A percentile compares a stretch with the other conserved stretches of the same genome.
phyloP scores from a whole-genome alignment of 768 basidiomycete genomes.

The Mrakia gelida region DNA sequence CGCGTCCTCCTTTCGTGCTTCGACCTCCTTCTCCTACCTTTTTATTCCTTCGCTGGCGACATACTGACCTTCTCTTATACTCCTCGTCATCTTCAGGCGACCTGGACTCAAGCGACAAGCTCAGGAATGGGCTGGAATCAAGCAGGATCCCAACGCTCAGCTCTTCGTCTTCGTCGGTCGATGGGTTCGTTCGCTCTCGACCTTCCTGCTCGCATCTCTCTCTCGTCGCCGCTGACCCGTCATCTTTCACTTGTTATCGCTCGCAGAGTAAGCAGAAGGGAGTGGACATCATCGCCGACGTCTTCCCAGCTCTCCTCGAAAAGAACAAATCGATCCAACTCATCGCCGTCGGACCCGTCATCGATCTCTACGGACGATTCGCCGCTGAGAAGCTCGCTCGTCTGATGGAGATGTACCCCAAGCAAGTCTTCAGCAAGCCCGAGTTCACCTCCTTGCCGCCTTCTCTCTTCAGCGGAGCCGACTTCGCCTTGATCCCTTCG shows the following conservation, averaged over 20 bases:
- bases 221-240: background rate
- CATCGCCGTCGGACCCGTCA: constrained; percentile 86
- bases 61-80: too few species aligned
- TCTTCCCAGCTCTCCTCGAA: constrained; percentile 84
- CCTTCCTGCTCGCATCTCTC: too few species aligned
- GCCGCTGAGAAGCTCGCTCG: constrained; percentile 90
- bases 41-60: background rate
- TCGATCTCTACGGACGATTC: constrained; percentile 90
- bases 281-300: constrained; percentile 91
- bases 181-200: constrained; percentile 51
- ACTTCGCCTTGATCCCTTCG: constrained; percentile 91
- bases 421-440: constrained; percentile 87
- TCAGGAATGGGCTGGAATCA: constrained; percentile 91
- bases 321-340: constrained; percentile 82
- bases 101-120: constrained; percentile 87
- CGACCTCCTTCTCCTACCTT: background rate
- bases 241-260: too few species aligned
- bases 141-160: constrained; percentile 81
- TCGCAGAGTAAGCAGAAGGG: constrained; percentile 73
- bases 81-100: constrained; percentile 44
- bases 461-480: constrained; percentile 88
- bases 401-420: constrained; percentile 91
- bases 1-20: background rate
- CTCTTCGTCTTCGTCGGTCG: constrained; percentile 94
- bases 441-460: constrained; percentile 92